Conservation (phyloP, 2,329 filamentous ascomycete species). For the Immersiporthe knoxdaviesiana region DNA sequence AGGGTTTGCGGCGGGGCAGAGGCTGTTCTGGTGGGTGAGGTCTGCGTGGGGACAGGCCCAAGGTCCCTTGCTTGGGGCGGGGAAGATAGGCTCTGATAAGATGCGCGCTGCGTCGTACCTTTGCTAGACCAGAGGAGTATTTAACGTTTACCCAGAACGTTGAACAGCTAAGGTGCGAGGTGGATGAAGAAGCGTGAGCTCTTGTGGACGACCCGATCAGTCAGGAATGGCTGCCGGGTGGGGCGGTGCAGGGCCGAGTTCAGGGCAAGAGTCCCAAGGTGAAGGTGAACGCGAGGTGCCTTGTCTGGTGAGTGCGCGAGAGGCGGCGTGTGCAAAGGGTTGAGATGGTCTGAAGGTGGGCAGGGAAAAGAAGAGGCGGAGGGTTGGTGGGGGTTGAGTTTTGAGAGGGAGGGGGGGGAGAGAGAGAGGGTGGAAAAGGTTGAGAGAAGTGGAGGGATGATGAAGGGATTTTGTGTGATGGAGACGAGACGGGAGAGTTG, state of each 20-base stretch:
- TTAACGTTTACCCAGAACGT: not conserved
- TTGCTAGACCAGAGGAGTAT: constrained; percentile 2
- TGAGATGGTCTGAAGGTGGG: not conserved
- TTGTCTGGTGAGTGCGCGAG: not conserved
- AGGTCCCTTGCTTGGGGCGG: constrained; percentile 21
- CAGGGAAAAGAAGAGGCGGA: not conserved
- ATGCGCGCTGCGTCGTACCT: not conserved
- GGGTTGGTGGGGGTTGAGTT: constrained; percentile 24
- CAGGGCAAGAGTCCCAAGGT: not conserved
- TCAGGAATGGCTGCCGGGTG: not conserved
- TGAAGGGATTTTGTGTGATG: constrained; percentile 17
- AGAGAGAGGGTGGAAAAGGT: constrained; percentile 23
- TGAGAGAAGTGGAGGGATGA: constrained; percentile 21
- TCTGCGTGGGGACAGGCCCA: constrained; percentile 15
- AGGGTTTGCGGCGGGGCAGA: constrained; percentile 30
- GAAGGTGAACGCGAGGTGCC: not conserved
- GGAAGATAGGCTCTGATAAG: constrained; percentile 29
- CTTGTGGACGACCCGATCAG: not conserved
- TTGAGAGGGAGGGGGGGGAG: no score
- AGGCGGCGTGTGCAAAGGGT: not conserved
- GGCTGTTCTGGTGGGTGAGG: constrained; percentile 15
- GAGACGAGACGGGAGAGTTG: constrained; percentile 18
- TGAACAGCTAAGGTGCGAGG: not conserved
- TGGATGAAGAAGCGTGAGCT: not conserved
- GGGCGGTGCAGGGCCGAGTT: constrained; percentile 3